Percentiles rank a stretch among this genome's conserved stretches.
phyloP scores from a whole-genome alignment of 2,329 filamentous ascomycete genomes.

The Metarhizium rileyi region DNA sequence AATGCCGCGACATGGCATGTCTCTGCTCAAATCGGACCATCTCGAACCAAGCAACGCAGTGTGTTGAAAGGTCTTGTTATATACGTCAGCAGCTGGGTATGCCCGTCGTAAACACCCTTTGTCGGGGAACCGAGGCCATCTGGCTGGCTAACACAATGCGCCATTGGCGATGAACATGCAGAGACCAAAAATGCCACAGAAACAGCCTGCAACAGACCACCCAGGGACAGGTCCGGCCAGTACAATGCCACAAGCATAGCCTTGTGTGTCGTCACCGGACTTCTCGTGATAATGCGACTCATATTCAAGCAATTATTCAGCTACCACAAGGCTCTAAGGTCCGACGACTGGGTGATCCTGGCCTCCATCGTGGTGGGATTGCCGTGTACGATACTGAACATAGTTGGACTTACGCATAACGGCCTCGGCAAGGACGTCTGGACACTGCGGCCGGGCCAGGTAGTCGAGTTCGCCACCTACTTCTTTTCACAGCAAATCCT shows the following conservation, averaged over 20 bases:
- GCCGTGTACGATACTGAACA: conserved; percentile 16
- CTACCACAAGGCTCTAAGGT: conserved; percentile 19
- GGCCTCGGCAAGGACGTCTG: conserved; percentile 25
- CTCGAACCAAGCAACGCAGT: background rate
- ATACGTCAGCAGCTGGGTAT: conserved; percentile 1
- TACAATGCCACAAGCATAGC: conserved; percentile 8
- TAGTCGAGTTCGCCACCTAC: conserved; percentile 4
- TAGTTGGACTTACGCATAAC: conserved; percentile 14
- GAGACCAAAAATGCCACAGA: conserved; percentile 8
- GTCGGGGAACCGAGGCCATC: no score
- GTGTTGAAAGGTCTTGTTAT: background rate
- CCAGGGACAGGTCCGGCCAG: conserved; percentile 2
- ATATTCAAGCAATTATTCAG: conserved; percentile 16
- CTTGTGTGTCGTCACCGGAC: conserved; percentile 12
- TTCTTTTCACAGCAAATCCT: conserved; percentile 7
- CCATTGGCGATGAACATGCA: background rate
- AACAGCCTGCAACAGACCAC: conserved; percentile 2
- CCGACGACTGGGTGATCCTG: conserved; percentile 23
- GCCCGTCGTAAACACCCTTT: no score
- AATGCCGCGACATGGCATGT: conserved; percentile 1
- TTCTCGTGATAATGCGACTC: conserved; percentile 12
- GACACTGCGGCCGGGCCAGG: conserved; percentile 14
- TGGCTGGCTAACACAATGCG: background rate
- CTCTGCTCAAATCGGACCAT: conserved; percentile 1
- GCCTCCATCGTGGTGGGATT: conserved; percentile 13